A percentile compares a stretch with the other conserved stretches of the same genome.
Conservation (phyloP, 1,284 basidiomycete genomes). For the Fereydounia khargensis region DNA sequence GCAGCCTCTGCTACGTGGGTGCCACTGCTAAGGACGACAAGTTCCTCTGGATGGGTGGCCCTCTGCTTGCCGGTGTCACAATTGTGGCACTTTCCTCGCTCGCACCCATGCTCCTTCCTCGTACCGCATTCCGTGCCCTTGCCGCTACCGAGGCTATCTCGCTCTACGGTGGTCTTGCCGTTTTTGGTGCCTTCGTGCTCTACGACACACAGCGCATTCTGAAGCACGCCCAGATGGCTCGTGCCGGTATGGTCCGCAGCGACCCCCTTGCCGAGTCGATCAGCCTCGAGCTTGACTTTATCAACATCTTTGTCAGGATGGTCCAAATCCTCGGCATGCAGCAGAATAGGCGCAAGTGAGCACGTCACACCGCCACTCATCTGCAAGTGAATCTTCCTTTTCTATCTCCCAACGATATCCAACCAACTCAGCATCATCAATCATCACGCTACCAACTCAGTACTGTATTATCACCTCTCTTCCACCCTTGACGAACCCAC, state of each 20-base stretch:
- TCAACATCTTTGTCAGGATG: constrained; percentile 70
- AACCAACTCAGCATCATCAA: too few relatives aligned
- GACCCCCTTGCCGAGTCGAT: constrained; percentile 77
- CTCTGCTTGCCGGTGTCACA: constrained; percentile 70
- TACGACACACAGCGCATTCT: constrained; percentile 83
- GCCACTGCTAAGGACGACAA: constrained; percentile 83
- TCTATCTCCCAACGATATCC: too few relatives aligned
- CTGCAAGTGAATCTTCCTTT: too few relatives aligned
- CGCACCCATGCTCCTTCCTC: constrained; percentile 81
- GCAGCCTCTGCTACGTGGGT: constrained; percentile 76
- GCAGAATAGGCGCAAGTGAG: constrained; percentile 52
- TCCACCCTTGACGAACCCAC: too few relatives aligned
- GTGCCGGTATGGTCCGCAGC: constrained; percentile 67
- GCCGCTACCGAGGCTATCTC: constrained; percentile 75
- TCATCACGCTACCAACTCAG: too few relatives aligned
- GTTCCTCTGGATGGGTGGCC: constrained; percentile 74
- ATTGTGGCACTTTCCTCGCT: constrained; percentile 81
- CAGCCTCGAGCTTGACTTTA: constrained; percentile 77
- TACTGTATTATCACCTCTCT: too few relatives aligned
- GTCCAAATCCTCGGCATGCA: constrained; percentile 73
- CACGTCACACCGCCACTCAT: too few relatives aligned
- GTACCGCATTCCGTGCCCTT: constrained; percentile 71
- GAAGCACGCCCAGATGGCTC: constrained; percentile 71
- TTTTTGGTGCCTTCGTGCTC: constrained; percentile 81
- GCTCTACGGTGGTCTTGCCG: constrained; percentile 75